Percentiles rank a stretch among this genome's conserved stretches.
Conservation (phyloP, 1,139 yeast genomes). For the Taphrina communis region DNA sequence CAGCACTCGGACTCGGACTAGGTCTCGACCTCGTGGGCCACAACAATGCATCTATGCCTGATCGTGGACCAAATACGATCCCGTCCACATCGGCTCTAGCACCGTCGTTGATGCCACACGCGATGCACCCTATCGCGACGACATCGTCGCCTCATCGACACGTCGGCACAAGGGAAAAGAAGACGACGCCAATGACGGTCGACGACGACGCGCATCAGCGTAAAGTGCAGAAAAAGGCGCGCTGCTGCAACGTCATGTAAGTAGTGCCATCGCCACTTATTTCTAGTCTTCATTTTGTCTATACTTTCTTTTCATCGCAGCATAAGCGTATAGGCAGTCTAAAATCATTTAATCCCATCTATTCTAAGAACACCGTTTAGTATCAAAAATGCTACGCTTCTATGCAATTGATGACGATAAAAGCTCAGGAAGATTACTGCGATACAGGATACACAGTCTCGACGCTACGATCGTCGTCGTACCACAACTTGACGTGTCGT, state of each 20-base stretch:
- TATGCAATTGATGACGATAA: neutral
- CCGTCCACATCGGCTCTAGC: too few relatives aligned
- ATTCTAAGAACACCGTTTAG: too few relatives aligned
- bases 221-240: neutral
- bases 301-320: neutral
- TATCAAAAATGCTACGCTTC: neutral
- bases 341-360: neutral
- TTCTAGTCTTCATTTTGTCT: too few relatives aligned
- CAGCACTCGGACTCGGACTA: neutral
- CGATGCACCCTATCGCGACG: neutral
- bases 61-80: too few relatives aligned
- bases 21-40: neutral
- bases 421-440: too few relatives aligned
- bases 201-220: neutral
- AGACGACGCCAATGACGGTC: neutral
- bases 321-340: conserved; percentile 16
- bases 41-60: too few relatives aligned
- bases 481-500: conserved; percentile 28
- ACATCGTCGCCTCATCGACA: neutral
- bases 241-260: conserved; percentile 19
- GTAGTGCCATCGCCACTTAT: neutral
- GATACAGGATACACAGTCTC: conserved; percentile 23
- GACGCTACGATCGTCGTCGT: conserved; percentile 29
- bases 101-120: neutral
- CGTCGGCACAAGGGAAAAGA: neutral